Evolutionary conservation across 2,329 filamentous ascomycete genomes (phyloP), one percentile per base, ranked within the genome.

Genomic region (Fusarium sp.): DNA sequence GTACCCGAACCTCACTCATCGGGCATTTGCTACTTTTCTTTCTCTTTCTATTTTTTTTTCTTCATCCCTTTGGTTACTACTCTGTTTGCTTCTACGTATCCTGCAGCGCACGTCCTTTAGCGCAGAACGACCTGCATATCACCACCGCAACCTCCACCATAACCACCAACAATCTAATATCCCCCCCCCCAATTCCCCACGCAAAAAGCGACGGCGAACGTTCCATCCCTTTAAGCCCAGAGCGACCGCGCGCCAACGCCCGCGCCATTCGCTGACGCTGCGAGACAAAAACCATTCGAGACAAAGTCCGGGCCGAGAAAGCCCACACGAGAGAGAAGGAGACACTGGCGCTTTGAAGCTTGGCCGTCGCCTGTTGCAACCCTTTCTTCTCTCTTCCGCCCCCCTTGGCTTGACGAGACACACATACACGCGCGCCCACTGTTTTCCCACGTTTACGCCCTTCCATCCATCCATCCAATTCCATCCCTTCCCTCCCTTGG

Each of bases 401-500:
- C 24, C 20, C 40, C 61, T 29, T 34, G 31, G 31, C 31, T 58
- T 22, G 16, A 45, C 22, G 38, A 58, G 37, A 45, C 58, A 31
- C 47, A 29, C 37, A 58, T 29, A 45, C 58, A 31, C 47, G 35
- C 37, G 45, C 35, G 54, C 34, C 52, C 52, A 56, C 52, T 35
- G 31, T 20, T 47, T 45, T 45, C 34, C 42, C 42, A 37, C 60
- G 42, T 62, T 62, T 34, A 52, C 60, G 42, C 60, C n/a, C 38
- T 34, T 31, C 24, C 40, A 14, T 47, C 42, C 42, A 24, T 18
- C 40, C 31, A 20, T 31, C 18, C 42, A 27, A 29, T 62, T n/a
- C 54, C 38, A 59, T 18, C 57, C 54, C 61, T 72, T 18, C 57
- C 54, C 61, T 72, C 61, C 70, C 70, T 70, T 66, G 58, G 67